Evolutionary conservation across 768 basidiomycete species (phyloP).

Genomic region (Fomitopsis serialis): DNA sequence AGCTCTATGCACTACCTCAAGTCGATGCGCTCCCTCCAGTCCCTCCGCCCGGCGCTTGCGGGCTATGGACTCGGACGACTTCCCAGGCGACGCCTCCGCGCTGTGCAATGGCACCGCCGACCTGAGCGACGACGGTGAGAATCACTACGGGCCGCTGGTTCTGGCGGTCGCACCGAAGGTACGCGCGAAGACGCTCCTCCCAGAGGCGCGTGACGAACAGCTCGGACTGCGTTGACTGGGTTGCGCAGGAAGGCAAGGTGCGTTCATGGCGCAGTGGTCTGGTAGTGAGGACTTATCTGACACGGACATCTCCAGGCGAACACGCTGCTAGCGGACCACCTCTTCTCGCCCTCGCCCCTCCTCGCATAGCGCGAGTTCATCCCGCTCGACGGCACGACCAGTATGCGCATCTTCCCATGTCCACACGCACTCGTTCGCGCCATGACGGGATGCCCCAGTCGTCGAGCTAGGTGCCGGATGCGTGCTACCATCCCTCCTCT

Average conservation of each 20-base stretch:
- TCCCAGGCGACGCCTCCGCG: constrained; percentile 11
- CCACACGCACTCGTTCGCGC: not conserved
- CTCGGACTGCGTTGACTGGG: no score
- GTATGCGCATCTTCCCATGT: constrained; percentile 21
- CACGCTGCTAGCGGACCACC: constrained; percentile 65
- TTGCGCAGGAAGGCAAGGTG: constrained; percentile 54
- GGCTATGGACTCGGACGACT: constrained; percentile 34
- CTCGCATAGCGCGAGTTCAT: constrained; percentile 56
- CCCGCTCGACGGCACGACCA: constrained; percentile 32
- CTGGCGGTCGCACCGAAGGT: constrained; percentile 60
- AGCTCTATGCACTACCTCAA: no score
- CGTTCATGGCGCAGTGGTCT: constrained; percentile 16
- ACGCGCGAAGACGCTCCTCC: constrained; percentile 6
- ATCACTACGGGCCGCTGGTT: constrained; percentile 48
- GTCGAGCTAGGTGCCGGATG: constrained; percentile 71
- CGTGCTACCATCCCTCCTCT: constrained; percentile 60
- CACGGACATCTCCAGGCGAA: constrained; percentile 42
- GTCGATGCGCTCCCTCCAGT: no score
- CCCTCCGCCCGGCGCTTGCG: no score
- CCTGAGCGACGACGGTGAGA: constrained; percentile 28
- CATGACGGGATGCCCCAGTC: constrained; percentile 31
- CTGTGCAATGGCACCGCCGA: constrained; percentile 5
- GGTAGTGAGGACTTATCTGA: not conserved
- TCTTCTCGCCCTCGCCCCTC: constrained; percentile 65
- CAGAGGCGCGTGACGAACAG: no score